phyloP scores from a whole-genome alignment of 2,329 filamentous ascomycete species.

The Mariannaea sp. region DNA sequence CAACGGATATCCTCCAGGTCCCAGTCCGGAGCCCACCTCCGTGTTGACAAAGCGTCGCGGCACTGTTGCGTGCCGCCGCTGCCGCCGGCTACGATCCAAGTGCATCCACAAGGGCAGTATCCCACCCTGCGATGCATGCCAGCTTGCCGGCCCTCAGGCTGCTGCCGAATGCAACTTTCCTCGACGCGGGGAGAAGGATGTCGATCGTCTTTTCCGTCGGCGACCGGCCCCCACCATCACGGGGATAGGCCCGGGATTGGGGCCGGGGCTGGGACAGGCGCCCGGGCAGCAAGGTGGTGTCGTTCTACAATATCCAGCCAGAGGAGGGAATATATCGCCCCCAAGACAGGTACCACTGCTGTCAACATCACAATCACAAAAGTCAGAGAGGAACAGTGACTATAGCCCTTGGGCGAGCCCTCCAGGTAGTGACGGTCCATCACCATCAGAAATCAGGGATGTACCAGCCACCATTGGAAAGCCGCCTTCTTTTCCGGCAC shows the following conservation, averaged over 20 bases:
- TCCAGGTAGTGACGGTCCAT: neutral
- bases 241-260: neutral
- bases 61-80: conserved; percentile 27
- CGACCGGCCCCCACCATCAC: conserved; percentile 8
- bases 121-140: conserved; percentile 32
- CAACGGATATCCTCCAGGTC: neutral
- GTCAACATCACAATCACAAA: neutral
- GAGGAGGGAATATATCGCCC: neutral
- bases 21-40: neutral
- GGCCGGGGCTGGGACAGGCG: neutral
- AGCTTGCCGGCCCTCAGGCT: conserved; percentile 11
- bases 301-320: neutral
- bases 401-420: conserved; percentile 5
- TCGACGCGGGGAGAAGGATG: conserved; percentile 27
- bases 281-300: neutral
- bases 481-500: neutral
- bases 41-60: conserved; percentile 22
- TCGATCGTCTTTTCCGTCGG: conserved; percentile 29
- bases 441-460: neutral
- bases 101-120: conserved; percentile 24
- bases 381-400: neutral
- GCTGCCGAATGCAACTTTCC: conserved; percentile 30
- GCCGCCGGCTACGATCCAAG: conserved; percentile 32
- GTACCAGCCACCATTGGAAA: neutral
- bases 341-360: no score